Percentiles rank a stretch among this genome's conserved stretches.
Conservation (phyloP, 177 flowering plant genomes). For the Vitis hybrid region DNA sequence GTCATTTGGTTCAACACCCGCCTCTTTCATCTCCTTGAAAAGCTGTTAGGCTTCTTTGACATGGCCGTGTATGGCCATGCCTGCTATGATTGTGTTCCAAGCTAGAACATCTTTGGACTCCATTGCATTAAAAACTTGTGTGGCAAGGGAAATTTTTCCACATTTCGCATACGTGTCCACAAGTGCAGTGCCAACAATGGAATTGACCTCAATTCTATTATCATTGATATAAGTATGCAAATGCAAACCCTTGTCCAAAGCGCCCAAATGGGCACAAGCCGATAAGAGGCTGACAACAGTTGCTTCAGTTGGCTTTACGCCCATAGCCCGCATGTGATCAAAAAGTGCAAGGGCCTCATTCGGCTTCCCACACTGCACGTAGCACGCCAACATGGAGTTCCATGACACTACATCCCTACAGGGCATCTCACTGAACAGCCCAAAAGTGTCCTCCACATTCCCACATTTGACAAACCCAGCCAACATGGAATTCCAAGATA, state of each 20-base stretch:
- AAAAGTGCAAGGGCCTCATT: constrained; percentile 43
- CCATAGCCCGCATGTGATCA: constrained; percentile 26
- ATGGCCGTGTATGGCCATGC: no score
- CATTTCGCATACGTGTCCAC: constrained; percentile 52
- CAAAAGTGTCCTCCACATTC: constrained; percentile 21
- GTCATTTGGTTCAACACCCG: not conserved
- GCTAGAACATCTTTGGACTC: not conserved
- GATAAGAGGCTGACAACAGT: constrained; percentile 49
- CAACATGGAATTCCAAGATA: constrained; percentile 41
- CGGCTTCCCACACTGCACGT: constrained; percentile 31
- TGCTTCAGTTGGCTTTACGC: constrained; percentile 36
- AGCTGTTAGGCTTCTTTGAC: no score
- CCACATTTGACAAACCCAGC: constrained; percentile 31
- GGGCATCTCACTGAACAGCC: constrained; percentile 21
- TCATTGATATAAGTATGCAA: constrained; percentile 40
- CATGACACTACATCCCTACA: constrained; percentile 14
- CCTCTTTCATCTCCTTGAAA: no score
- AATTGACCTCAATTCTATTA: constrained; percentile 35
- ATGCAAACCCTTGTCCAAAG: constrained; percentile 38
- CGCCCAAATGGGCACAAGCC: constrained; percentile 54
- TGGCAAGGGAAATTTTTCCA: constrained; percentile 12
- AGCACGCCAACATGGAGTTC: no score
- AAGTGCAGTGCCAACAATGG: constrained; percentile 15
- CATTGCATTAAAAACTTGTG: constrained; percentile 9
- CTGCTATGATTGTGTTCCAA: no score